Percentiles rank a stretch among this genome's conserved stretches.
Evolutionary conservation across 1,284 basidiomycete species (phyloP).

Genomic region (Mycosarcoma mackinlayi): DNA sequence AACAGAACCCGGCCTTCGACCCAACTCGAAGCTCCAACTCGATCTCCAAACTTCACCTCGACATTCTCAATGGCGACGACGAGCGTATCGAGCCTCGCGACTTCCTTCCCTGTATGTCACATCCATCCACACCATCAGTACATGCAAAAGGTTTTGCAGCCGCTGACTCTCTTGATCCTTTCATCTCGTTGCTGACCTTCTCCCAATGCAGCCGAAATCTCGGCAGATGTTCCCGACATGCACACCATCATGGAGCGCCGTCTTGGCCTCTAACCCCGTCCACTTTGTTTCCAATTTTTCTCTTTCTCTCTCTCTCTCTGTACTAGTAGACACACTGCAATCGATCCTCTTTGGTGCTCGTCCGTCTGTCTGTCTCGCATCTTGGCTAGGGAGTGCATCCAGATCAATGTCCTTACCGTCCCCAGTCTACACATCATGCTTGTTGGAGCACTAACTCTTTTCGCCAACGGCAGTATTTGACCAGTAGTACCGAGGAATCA

Average conservation of each 20-base stretch:
- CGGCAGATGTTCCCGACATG: slow-evolving; percentile 26
- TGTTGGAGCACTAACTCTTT: too few relatives aligned
- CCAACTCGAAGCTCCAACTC: slow-evolving; percentile 28
- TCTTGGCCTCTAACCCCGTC: slow-evolving; percentile 42
- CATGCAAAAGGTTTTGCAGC: background rate
- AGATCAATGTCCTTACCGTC: background rate
- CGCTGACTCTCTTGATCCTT: background rate
- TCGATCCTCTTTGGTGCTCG: too few relatives aligned
- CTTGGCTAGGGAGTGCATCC: too few relatives aligned
- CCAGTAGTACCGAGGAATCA: too few relatives aligned
- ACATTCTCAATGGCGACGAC: slow-evolving; percentile 65
- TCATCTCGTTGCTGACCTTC: background rate
- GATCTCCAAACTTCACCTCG: slow-evolving; percentile 61
- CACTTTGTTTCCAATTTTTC: too few relatives aligned
- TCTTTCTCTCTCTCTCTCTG: slow-evolving; percentile 3
- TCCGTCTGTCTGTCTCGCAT: too few relatives aligned
- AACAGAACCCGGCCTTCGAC: slow-evolving; percentile 38
- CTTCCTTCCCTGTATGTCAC: slow-evolving; percentile 62
- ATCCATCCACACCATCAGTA: background rate
- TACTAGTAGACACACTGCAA: slow-evolving; percentile 26
- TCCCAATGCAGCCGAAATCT: slow-evolving; percentile 27
- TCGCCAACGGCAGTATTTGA: too few relatives aligned
- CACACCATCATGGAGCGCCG: slow-evolving; percentile 48
- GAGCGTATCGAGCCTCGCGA: slow-evolving; percentile 63
- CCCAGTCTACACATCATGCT: too few relatives aligned